phyloP scores from a whole-genome alignment of 768 basidiomycete species.

The Hebeloma cylindrosporum region DNA sequence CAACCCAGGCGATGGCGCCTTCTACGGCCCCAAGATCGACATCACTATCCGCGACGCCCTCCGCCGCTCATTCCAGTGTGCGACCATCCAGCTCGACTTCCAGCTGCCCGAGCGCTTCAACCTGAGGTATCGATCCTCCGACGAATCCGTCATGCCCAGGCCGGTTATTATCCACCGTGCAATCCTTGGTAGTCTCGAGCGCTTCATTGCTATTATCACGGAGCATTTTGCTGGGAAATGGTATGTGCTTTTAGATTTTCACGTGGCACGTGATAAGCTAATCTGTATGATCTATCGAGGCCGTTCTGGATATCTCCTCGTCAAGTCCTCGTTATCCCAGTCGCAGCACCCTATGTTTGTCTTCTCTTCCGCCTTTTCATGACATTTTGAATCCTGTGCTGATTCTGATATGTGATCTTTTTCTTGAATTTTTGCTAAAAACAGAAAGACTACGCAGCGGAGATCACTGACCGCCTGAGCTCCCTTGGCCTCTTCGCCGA shows the following conservation, averaged over 20 bases:
- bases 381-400: slow-evolving; percentile 1
- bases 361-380: background rate
- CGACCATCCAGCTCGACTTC: slow-evolving; percentile 98
- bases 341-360: slow-evolving; percentile 85
- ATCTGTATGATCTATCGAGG: slow-evolving; percentile 42
- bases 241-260: slow-evolving; percentile 41
- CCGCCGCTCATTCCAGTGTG: slow-evolving; percentile 93
- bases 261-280: background rate
- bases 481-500: slow-evolving; percentile 82
- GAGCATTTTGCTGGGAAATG: slow-evolving; percentile 99
- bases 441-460: slow-evolving; percentile 87
- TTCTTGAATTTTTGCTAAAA: slow-evolving; percentile 10
- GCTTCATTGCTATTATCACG: slow-evolving; percentile 95
- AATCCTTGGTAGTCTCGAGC: slow-evolving; percentile 89
- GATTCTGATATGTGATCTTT: slow-evolving; percentile 2
- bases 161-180: slow-evolving; percentile 99
- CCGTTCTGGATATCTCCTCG: slow-evolving; percentile 99
- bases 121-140: slow-evolving; percentile 83
- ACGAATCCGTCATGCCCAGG: slow-evolving; percentile 62
- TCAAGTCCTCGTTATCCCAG: slow-evolving; percentile 92
- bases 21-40: slow-evolving; percentile 99
- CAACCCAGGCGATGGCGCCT: slow-evolving; percentile 96
- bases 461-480: slow-evolving; percentile 69
- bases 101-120: slow-evolving; percentile 97
- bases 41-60: slow-evolving; percentile 95